Evolutionary conservation across 139 green algal genomes (phyloP), one percentile per base, ranked within the genome.

Genomic region (Chlorella vulgaris): DNA sequence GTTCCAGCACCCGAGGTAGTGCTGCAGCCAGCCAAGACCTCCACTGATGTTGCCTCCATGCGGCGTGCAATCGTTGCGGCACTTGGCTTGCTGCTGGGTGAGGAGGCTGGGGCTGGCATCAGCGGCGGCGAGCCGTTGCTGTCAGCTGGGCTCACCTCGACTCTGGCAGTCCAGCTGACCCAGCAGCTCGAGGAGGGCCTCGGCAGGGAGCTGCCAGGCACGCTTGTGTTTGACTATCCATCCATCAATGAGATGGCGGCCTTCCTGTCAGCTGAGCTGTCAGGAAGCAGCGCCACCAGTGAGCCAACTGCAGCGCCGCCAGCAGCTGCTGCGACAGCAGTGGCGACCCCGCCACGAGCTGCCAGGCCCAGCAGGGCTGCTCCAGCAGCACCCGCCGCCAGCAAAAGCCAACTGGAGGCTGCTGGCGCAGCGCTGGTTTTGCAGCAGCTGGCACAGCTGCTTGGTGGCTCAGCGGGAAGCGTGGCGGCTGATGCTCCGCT

Each of bases 221-320:
- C 89, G 2, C 61, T 91, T 26, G 83, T 88, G 31, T 87, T 93
- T 76, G 89, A 93, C 70, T 90, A 92, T 70, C 89, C 89, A 19
- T 84, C 86, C 18, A 47, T 74, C 29, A 43, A 22, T 26, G 79
- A 88, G 50, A 88, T 88, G 58, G 69, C 79, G 3, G 73, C 35
- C 22, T 85, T 78, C 63, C 47, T 85, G 50, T 67, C 51, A 2
- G 39, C 31, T 28, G 71, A 82, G 61, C 26, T 88, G 15, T n/a
- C 58, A 21, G 29, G 38, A 7, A 40, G 42, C 43, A 50, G 68
- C 68, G 28, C 68, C 4, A 21, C 10, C 10, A n/a, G 38, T 24
- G 15, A 55, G 47, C 47, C 47, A 55, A 55, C 47, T 15, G 0
- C 39, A 0, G 67, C 39, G 4, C 26, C 60, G 21, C 60, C 60